Evolutionary conservation across 2,329 filamentous ascomycete species (phyloP), one percentile per base, ranked within the genome.

Genomic region (Colletotrichum liriopes): DNA sequence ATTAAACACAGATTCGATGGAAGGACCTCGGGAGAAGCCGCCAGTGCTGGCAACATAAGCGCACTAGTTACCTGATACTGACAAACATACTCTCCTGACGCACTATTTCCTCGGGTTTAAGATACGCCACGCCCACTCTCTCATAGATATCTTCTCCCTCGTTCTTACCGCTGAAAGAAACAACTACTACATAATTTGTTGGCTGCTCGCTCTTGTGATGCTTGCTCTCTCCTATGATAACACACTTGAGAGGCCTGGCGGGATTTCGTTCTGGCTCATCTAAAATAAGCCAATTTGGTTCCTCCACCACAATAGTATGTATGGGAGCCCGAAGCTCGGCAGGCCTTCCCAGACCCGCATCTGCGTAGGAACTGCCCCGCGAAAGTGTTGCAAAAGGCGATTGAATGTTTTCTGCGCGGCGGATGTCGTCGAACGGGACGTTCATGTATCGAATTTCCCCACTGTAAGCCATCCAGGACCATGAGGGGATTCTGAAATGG

Each of bases 391-490:
- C 29, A 12, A 61, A 63, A 3, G 37, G 47, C 8, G 37, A 58
- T 3, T 16, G 16, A 6, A 65, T 58, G 23, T 58, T 23, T 6
- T 14, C 35, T 4, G 37, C 51, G 16, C 37, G 26, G 2, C 14
- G 4, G 26, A 78, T 74, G 0, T 56, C 49, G 1, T 71, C 74
- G 8, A 81, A 75, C 0, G 73, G 69, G 0, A 78, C 51, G 8
- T 77, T 47, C 18, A 81, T 29, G 39, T 76, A 82, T 6, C 74
- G 65, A 7, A 82, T 81, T 0, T 62, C 74, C 4, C 80, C 81
- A 2, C 75, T 23, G 37, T 81, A 81, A 0, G 77, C 78, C 78
- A 81, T 82, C 80, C 80, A 82, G 0, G 81, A 82, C 81, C 81
- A 82, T 0, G 76, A 73, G 1, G 80, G 80, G 2, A 62, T 23